phyloP scores from a whole-genome alignment of 1,139 yeast genomes.

The Geotrichum macrosporum region DNA sequence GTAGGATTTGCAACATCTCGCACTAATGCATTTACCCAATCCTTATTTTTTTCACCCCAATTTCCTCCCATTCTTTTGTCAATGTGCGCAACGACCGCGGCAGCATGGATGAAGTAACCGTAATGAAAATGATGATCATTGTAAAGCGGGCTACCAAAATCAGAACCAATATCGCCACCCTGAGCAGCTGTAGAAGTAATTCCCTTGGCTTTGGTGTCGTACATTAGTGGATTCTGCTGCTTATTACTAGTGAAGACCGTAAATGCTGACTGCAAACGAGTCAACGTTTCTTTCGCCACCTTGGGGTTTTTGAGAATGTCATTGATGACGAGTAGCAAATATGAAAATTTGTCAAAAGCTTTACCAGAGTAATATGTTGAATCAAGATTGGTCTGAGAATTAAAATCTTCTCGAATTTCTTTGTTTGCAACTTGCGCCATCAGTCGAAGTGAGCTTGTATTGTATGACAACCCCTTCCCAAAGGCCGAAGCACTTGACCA shows the following conservation, averaged over 20 bases:
- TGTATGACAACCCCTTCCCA: slow-evolving; percentile 45
- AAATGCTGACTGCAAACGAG: slow-evolving; percentile 52
- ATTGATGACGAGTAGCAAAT: slow-evolving; percentile 58
- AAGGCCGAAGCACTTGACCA: slow-evolving; percentile 46
- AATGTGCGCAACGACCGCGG: slow-evolving; percentile 66
- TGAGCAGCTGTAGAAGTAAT: slow-evolving; percentile 57
- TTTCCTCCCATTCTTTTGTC: slow-evolving; percentile 53
- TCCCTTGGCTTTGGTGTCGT: slow-evolving; percentile 65
- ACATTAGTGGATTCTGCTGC: slow-evolving; percentile 58
- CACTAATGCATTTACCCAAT: slow-evolving; percentile 59
- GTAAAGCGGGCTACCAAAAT: slow-evolving; percentile 65
- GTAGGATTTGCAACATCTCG: slow-evolving; percentile 80
- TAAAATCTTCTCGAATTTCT: slow-evolving; percentile 58
- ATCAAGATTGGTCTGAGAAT: slow-evolving; percentile 45
- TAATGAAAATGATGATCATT: slow-evolving; percentile 82
- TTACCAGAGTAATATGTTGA: slow-evolving; percentile 59
- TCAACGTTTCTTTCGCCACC: slow-evolving; percentile 48
- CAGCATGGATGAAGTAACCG: slow-evolving; percentile 73
- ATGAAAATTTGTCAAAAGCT: slow-evolving; percentile 70
- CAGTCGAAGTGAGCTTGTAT: slow-evolving; percentile 55
- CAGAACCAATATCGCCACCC: slow-evolving; percentile 49
- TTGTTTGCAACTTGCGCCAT: slow-evolving; percentile 54
- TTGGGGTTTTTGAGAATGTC: slow-evolving; percentile 55
- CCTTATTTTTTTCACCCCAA: slow-evolving; percentile 62
- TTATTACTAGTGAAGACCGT: slow-evolving; percentile 47